Evolutionary conservation across 805 yeast genomes (phyloP), one percentile per base, ranked within the genome.

Genomic region (Yamadazyma insecticola): DNA sequence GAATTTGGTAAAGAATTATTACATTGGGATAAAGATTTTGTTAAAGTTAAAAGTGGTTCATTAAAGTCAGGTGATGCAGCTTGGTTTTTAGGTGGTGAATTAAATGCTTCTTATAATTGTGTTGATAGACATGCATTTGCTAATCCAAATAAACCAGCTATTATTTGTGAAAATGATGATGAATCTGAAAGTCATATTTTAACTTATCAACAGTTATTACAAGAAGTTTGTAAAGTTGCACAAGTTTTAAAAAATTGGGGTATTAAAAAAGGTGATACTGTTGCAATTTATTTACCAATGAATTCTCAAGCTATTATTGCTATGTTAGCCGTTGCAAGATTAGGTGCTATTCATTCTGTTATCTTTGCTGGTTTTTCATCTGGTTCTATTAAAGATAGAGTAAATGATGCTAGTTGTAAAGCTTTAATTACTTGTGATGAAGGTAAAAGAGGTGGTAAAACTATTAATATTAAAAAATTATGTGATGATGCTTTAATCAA

Each of bases 261-360:
- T 29, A 78, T 83, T 36, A 63, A 68, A 39, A 84, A 83, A 60
- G 92, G 92, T 47, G 95, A 84, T 53, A 80, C 88, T 12, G 90
- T 84, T 35, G 92, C 92, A 15, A 83, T 84, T 32, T 84, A 84
- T 55, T 67, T 84, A 65, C 95, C 95, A 48, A 84, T 83, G 92
- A 80, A 78, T 41, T 82, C 89, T 27, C 85, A 82, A 53, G 89
- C 92, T 23, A 60, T 84, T 30, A 65, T 81, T 35, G 76, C 92
- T 16, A 60, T 84, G 66, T 61, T 84, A 58, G 94, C 95, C 16
- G 81, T 83, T 50, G 73, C 76, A 24, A 71, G 95, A 59, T 65
- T 84, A 41, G 94, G 95, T 48, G 95, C 94, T 10, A 66, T 83
- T 38, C 95, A 84, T 57, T 81, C 90, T 2, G 92, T 83, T 22